These are phyloP conservation scores for Amanita inopinata DNA, from an alignment of 768 basidiomycete genomes.

Conservation along the genomic window DNA sequence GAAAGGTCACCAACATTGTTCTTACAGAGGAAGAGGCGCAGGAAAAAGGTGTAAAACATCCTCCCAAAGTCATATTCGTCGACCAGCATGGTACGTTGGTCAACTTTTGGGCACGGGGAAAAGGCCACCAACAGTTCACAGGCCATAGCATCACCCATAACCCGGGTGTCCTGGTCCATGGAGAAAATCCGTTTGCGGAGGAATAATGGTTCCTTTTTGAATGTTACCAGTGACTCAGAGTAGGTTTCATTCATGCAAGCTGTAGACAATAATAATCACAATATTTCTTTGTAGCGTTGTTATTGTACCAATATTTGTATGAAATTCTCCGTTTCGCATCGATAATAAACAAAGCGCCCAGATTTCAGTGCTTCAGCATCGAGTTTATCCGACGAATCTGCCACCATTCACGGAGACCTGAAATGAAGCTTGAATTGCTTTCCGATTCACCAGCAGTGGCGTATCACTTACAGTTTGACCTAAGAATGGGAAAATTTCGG, in stretches of 20 bases:
- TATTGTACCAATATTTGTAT: no score
- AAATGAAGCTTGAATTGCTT: no score
- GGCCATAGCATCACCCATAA: background rate
- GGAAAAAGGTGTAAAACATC: conserved; percentile 7
- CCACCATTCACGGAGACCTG: conserved; percentile 7
- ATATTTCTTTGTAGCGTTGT: no score
- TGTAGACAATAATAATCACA: no score
- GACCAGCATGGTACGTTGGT: conserved; percentile 9
- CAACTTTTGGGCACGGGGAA: no score
- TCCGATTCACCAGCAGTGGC: no score
- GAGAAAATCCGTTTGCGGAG: background rate
- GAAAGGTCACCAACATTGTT: conserved; percentile 6
- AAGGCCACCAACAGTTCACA: no score
- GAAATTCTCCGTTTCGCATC: background rate
- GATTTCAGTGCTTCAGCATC: background rate
- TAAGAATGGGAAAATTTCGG: background rate
- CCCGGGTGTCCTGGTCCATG: background rate
- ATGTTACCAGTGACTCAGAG: no score
- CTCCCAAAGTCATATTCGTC: conserved; percentile 8
- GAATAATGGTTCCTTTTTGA: no score
- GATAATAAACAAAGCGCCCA: background rate
- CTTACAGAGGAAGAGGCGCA: conserved; percentile 8
- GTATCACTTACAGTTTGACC: conserved; percentile 9
- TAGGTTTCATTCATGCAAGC: no score
- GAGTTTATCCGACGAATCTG: background rate